These are phyloP conservation scores for Euclidium syriacum DNA, from an alignment of 345 rosid genomes.

Conservation along the genomic window DNA sequence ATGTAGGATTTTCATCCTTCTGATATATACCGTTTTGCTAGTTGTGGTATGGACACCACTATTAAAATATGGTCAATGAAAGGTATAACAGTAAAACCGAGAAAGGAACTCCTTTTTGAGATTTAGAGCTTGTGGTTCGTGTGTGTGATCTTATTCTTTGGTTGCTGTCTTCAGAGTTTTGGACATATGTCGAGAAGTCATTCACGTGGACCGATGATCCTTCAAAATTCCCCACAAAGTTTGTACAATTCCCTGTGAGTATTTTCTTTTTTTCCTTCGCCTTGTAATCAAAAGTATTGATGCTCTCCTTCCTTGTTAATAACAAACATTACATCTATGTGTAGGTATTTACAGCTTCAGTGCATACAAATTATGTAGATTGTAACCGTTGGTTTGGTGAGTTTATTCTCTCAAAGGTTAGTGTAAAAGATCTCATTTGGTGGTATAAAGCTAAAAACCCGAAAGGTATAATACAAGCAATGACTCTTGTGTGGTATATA, in stretches of 20 bases:
- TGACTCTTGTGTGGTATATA: slow-evolving; percentile 1
- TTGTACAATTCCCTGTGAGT: slow-evolving; percentile 94
- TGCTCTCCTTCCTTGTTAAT: neutral
- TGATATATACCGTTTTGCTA: slow-evolving; percentile 75
- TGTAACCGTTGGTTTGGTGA: slow-evolving; percentile 98
- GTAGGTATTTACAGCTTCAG: slow-evolving; percentile 90
- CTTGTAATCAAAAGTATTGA: neutral
- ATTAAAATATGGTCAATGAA: slow-evolving; percentile 97
- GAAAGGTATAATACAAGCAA: neutral
- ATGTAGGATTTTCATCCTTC: slow-evolving; percentile 91
- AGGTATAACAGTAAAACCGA: slow-evolving; percentile 43
- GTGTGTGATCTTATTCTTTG: neutral
- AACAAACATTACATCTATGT: slow-evolving; percentile 13
- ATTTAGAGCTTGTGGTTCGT: neutral
- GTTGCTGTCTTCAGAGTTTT: slow-evolving; percentile 56
- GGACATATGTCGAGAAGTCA: slow-evolving; percentile 97
- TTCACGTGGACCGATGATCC: slow-evolving; percentile 92
- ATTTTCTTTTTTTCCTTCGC: neutral
- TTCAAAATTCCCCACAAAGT: slow-evolving; percentile 87
- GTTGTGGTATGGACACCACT: slow-evolving; percentile 97
- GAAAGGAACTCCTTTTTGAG: neutral
- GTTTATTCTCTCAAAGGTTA: slow-evolving; percentile 86
- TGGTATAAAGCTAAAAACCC: neutral
- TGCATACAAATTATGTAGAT: slow-evolving; percentile 92
- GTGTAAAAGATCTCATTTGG: slow-evolving; percentile 10